phyloP scores from a whole-genome alignment of 108 stramenopile genomes.

The Cyclotella atomus region DNA sequence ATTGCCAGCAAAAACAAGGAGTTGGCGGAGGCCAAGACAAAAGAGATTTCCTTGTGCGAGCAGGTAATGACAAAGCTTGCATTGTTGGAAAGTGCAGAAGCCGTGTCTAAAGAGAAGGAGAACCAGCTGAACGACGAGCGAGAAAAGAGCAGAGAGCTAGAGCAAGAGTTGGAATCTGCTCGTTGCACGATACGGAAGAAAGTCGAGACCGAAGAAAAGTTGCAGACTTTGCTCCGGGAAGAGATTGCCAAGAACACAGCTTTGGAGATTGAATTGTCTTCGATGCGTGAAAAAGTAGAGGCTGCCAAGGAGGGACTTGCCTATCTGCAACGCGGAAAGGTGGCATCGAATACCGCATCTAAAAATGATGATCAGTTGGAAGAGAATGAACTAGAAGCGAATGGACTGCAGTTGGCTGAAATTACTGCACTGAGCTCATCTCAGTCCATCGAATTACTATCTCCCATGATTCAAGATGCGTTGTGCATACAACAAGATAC shows the following conservation, averaged over 20 bases:
- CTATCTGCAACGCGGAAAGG: slow-evolving; percentile 2
- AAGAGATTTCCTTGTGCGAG: neutral
- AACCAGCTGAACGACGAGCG: neutral
- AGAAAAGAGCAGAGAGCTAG: neutral
- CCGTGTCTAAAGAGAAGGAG: neutral
- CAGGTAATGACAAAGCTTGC: neutral
- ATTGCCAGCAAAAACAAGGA: neutral
- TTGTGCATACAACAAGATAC: slow-evolving; percentile 9
- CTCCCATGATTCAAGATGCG: slow-evolving; percentile 21
- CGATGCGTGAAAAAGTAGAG: neutral
- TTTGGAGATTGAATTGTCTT: neutral
- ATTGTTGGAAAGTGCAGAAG: neutral
- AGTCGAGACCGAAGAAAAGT: neutral
- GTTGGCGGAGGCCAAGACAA: neutral
- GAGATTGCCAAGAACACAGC: neutral
- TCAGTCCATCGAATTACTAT: slow-evolving; percentile 11
- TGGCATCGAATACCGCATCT: neutral
- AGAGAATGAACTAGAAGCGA: neutral
- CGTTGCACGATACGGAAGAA: neutral
- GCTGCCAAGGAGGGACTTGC: neutral
- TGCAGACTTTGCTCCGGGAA: neutral
- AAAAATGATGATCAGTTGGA: slow-evolving; percentile 5
- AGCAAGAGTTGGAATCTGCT: neutral
- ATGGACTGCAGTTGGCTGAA: neutral
- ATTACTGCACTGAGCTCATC: neutral